Evolutionary conservation across 306 rosid genomes (phyloP), one percentile per base, ranked within the genome.

Genomic region (Dicorynia guianensis): DNA sequence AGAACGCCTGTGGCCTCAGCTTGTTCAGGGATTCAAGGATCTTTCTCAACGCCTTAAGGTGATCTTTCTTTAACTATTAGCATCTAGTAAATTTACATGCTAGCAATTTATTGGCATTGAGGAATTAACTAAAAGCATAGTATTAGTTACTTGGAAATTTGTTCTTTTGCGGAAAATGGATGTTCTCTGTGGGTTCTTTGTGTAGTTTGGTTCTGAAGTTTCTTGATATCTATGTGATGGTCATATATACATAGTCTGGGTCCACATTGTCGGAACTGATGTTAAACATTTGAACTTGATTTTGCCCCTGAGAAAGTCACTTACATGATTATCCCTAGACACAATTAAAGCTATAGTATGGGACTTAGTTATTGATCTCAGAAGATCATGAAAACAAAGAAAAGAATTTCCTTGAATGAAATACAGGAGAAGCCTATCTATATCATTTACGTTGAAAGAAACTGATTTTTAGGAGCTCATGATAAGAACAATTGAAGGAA

Each of bases 1-100:
- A 76, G 99, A 92, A 52, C 96, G 99, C 17, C 77, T 92, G 39
- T 96, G 99, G 99, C 99, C 99, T 67, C 97, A 96, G 56, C 96
- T 90, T 68, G 96, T 81, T 76, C 90, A 82, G 78, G 97, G 98
- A 61, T 92, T 92, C 76, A 92, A 92, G 85, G 99, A 90, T 87
- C 96, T 96, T 83, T 96, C 98, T 9, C 89, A 89, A 64, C 92
- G 99, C 43, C 85, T 96, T 44, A 89, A 92, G 98, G 99, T 96
- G 85, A 56, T 34, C 5, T 42, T 58, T 55, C 11, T 61, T 61
- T 47, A 52, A 53, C 74, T 77, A 47, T 49, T 60, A 68, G 30
- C 30, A 74, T 74, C 55, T 35, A n/a, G 57, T 40, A 8, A 35
- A 9, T 43, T 43, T 62, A 62, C 13, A 8, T 33, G 14, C 8